Conservation (phyloP, 2,329 filamentous ascomycete genomes). For the Diaporthe sp. region DNA sequence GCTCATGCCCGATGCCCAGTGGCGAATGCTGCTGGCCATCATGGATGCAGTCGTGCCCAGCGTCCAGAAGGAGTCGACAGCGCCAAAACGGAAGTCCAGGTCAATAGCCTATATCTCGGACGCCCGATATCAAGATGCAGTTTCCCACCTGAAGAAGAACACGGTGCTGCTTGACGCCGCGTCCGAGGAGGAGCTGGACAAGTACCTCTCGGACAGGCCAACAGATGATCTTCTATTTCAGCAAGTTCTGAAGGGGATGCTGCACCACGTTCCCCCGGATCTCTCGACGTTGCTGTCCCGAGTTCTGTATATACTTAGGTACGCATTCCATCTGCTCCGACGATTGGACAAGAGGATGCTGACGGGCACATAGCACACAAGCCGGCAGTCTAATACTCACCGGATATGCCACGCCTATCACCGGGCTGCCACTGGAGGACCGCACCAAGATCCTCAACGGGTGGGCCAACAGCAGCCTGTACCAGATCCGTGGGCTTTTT, state of each 20-base stretch:
- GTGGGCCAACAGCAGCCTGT: constrained; percentile 62
- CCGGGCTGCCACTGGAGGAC: constrained; percentile 33
- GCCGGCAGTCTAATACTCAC: constrained; percentile 34
- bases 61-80: constrained; percentile 38
- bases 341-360: neutral
- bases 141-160: constrained; percentile 29
- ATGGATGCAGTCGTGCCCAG: constrained; percentile 43
- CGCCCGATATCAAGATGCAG: constrained; percentile 36
- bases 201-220: constrained; percentile 44
- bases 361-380: constrained; percentile 24
- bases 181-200: constrained; percentile 38
- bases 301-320: constrained; percentile 41
- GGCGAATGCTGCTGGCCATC: constrained; percentile 44
- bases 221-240: constrained; percentile 40
- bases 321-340: neutral
- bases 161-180: constrained; percentile 30
- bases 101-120: constrained; percentile 40
- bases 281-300: constrained; percentile 36
- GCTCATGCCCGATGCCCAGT: constrained; percentile 39
- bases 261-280: constrained; percentile 40
- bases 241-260: constrained; percentile 40
- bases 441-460: constrained; percentile 52
- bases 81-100: constrained; percentile 16
- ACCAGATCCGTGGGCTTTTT: constrained; percentile 58
- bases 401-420: constrained; percentile 34